These are phyloP conservation scores for Sclerotinia glacialis DNA, from an alignment of 2,329 filamentous ascomycete genomes.

Conservation along the genomic window DNA sequence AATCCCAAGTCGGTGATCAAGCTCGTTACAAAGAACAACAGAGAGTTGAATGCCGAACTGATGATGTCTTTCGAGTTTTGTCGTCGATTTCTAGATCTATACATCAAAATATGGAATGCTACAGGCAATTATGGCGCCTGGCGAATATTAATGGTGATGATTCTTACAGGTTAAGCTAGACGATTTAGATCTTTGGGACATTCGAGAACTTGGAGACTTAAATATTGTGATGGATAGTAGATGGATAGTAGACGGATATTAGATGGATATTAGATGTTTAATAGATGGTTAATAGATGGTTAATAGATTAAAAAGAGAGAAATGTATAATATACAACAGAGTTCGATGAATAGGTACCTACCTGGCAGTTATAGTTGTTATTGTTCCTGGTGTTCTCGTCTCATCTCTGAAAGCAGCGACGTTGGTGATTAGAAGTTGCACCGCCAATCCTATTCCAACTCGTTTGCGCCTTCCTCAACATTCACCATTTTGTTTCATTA, in stretches of 20 bases:
- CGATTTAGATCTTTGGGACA: neutral
- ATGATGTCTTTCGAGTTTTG: neutral
- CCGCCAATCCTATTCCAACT: neutral
- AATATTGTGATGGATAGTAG: neutral
- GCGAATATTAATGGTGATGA: neutral
- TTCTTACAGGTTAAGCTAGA: neutral
- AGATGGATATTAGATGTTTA: too few species aligned
- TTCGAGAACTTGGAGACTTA: neutral
- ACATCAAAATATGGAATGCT: neutral
- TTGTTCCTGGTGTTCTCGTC: neutral
- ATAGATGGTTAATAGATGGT: too few species aligned
- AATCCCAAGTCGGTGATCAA: neutral
- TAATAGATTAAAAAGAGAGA: too few species aligned
- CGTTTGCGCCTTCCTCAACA: slow-evolving; percentile 7
- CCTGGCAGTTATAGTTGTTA: neutral
- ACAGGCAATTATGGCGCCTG: neutral
- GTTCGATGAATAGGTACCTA: neutral
- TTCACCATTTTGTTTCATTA: neutral
- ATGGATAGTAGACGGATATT: too few species aligned
- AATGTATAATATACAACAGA: neutral
- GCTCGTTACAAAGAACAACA: neutral
- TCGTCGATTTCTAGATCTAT: neutral
- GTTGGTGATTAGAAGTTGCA: neutral
- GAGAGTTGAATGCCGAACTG: neutral
- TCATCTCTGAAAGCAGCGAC: neutral